Evolutionary conservation across 768 basidiomycete species (phyloP), one percentile per base, ranked within the genome.

Genomic region (Termitomyces eurrhizus): DNA sequence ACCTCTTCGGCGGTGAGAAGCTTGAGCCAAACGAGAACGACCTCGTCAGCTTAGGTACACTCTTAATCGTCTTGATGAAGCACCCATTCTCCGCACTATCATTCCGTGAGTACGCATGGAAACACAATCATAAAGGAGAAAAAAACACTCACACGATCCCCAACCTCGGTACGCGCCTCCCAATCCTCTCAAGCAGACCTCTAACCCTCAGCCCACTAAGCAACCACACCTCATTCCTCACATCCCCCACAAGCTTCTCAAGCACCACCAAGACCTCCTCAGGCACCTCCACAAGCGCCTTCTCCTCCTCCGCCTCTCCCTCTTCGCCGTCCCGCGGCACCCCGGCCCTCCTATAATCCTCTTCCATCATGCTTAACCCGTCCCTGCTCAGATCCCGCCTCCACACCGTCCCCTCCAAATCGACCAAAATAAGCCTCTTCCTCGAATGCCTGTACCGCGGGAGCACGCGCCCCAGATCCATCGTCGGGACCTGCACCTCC

Each of bases 371-470:
- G 8, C 70, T 69, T 29, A 81, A 63, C n/a, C 81, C 78, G 12
- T 73, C 73, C 29, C 78, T 74, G 8, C 80, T 77, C 66, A 83
- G 67, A 67, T 89, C 84, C 5, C 85, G 77, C 59, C 75, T 73
- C 89, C 90, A 92, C n/a, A 94, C 70, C 12, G 88, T 88, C 21
- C 88, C 88, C 69, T 94, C 92, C 49, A 93, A 81, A 69, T 93
- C 92, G 29, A 94, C 70, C 7, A 94, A 73, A 12, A 93, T 70
- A 5, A 94, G 75, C 36, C 91, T 80, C 64, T 82, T 81, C 54
- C 76, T 69, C 1, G 88, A 87, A 64, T 88, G 84, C 60, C 80
- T 84, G 68, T 87, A 93, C 33, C 83, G 79, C 6, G 87, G 84
- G 5, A 90, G 70, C n/a, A 93, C 67, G n/a, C 79, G 75, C 0